Percentiles rank a stretch among this genome's conserved stretches.
phyloP scores from a whole-genome alignment of 2,329 filamentous ascomycete species.

The Trichoderma arundinaceum region DNA sequence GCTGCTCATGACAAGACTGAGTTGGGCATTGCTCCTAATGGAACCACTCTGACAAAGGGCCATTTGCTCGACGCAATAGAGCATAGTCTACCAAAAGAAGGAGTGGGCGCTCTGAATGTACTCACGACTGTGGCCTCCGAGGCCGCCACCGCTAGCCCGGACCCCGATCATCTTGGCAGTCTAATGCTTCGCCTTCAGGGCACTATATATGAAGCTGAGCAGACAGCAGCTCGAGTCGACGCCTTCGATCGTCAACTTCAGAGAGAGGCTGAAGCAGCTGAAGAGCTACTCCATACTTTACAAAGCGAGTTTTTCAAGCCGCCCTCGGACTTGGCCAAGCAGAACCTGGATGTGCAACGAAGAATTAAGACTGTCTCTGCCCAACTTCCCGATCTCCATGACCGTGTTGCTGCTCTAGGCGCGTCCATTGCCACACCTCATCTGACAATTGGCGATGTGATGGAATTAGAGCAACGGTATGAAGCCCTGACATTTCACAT shows the following conservation, averaged over 20 bases:
- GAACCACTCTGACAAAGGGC: constrained; percentile 36
- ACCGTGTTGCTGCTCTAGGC: constrained; percentile 55
- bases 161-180: constrained; percentile 56
- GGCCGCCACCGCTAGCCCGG: constrained; percentile 56
- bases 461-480: constrained; percentile 63
- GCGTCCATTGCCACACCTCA: constrained; percentile 44
- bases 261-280: constrained; percentile 52
- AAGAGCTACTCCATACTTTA: constrained; percentile 51
- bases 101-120: constrained; percentile 60
- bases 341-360: constrained; percentile 76
- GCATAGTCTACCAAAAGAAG: constrained; percentile 60
- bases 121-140: constrained; percentile 59
- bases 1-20: constrained; percentile 30
- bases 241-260: constrained; percentile 63
- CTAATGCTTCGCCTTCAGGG: constrained; percentile 62
- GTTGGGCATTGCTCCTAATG: constrained; percentile 41
- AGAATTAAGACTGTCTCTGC: constrained; percentile 69
- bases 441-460: constrained; percentile 63
- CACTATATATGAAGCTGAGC: constrained; percentile 59
- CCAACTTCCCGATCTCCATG: constrained; percentile 67
- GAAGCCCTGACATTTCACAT: constrained; percentile 62
- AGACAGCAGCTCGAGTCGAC: constrained; percentile 59
- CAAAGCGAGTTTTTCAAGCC: constrained; percentile 57
- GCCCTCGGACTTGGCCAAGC: constrained; percentile 63
- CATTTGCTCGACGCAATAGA: constrained; percentile 61